Evolutionary conservation across 495 filamentous ascomycete species (phyloP), one percentile per base, ranked within the genome.

Genomic region (Monascus purpureus): DNA sequence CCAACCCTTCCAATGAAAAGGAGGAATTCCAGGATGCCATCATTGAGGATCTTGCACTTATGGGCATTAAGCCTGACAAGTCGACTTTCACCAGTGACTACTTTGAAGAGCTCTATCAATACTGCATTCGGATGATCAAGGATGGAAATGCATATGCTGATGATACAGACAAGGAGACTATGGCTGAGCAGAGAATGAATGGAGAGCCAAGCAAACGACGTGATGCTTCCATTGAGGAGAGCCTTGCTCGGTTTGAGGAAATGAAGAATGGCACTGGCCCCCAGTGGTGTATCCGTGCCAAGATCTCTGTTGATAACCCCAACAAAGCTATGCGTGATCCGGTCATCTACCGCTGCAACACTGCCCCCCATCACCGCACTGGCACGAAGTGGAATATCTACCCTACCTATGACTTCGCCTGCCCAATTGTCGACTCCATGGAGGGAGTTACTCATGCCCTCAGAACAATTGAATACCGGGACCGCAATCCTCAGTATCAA

Each of bases 401-500:
- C 63, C 88, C 88, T 0, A 95, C 82, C 29, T 96, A 95, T 51
- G 87, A 94, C 54, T 90, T 94, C 47, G 79, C 78, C 39, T 93
- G 84, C 55, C 90, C 92, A 9, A 73, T 95, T 24, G 75, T 97
- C 27, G 90, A 97, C 57, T 74, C 75, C 16, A 57, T 87, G 42
- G 87, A 96, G 59, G 86, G 85, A 25, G 82, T 96, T 31, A 95
- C 90, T 8, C 90, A 96, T 50, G 90, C 90, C 17, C 71, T 97
- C 31, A 74, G 92, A 40, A 93, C 90, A 1, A 95, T 86, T 37
- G 90, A 97, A 64, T 97, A 96, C 63, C 80, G 86, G 24, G 92
- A 97, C 57, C 82, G 90, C 32, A 95, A 97, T 56, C 79, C 83
- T 8, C 88, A 94, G 60, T 97, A 96, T 61, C 75, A 90, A 50